Evolutionary conservation across 2,329 filamentous ascomycete species (phyloP).

Genomic region (Fusarium camptoceras): DNA sequence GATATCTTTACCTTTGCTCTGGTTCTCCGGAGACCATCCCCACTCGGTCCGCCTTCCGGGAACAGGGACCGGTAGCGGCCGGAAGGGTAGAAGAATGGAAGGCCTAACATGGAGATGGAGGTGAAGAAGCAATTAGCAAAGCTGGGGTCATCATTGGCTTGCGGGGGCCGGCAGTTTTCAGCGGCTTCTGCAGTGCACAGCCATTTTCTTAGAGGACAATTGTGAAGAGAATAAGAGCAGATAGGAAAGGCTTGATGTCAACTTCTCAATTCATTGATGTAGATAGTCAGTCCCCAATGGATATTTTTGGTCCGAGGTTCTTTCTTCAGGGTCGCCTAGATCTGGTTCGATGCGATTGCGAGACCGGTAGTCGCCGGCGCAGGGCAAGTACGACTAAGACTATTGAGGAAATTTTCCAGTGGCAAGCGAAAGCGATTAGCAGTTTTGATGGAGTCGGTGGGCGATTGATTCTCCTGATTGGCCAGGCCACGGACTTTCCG

Average conservation of each 20-base stretch:
- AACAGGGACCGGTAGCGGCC: constrained; percentile 20
- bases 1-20: constrained; percentile 4
- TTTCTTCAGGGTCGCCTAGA: background rate
- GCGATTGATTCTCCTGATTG: constrained; percentile 12
- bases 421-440: constrained; percentile 32
- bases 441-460: background rate
- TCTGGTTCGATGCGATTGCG: constrained; percentile 17
- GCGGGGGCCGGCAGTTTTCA: constrained; percentile 22
- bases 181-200: background rate
- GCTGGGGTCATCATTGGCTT: constrained; percentile 44
- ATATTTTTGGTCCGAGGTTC: constrained; percentile 9
- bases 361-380: constrained; percentile 29
- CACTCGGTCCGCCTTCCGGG: constrained; percentile 26
- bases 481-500: constrained; percentile 30
- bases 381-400: constrained; percentile 16
- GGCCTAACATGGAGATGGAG: background rate
- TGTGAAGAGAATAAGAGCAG: background rate
- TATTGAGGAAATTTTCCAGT: constrained; percentile 20
- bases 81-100: constrained; percentile 3
- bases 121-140: constrained; percentile 45
- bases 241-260: background rate
- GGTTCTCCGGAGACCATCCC: constrained; percentile 23
- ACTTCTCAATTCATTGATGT: background rate
- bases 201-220: background rate
- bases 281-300: background rate